Percentiles rank a stretch among this genome's conserved stretches.
Evolutionary conservation across 2,329 filamentous ascomycete species (phyloP).

Genomic region (Sodiomyces alkalinus): DNA sequence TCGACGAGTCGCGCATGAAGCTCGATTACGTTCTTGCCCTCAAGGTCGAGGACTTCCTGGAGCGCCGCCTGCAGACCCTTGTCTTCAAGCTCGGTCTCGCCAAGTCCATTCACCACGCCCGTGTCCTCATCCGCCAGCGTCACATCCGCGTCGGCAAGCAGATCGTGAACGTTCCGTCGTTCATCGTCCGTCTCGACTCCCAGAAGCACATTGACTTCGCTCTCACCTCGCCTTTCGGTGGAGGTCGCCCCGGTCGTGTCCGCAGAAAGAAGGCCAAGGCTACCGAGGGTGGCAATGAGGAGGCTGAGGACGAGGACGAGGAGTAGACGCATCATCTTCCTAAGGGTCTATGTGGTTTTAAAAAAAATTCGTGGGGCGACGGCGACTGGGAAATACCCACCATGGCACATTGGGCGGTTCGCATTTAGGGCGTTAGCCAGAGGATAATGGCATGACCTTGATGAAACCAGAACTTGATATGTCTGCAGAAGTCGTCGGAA

Average conservation of each 20-base stretch:
- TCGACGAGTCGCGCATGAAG: slow-evolving; percentile 99
- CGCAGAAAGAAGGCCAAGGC: slow-evolving; percentile 99
- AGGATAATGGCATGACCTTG: slow-evolving; percentile 30
- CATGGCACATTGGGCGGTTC: slow-evolving; percentile 25
- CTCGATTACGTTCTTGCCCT: slow-evolving; percentile 99
- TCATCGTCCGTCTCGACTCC: slow-evolving; percentile 98
- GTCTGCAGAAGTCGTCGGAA: too few species aligned
- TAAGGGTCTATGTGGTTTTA: slow-evolving; percentile 7
- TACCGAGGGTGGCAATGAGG: slow-evolving; percentile 70
- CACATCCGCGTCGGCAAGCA: slow-evolving; percentile 99
- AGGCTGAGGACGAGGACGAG: slow-evolving; percentile 77
- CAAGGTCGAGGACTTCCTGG: slow-evolving; percentile 99
- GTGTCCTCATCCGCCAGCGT: slow-evolving; percentile 98
- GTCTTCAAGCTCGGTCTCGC: slow-evolving; percentile 99
- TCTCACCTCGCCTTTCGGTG: slow-evolving; percentile 92
- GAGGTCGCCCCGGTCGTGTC: slow-evolving; percentile 92
- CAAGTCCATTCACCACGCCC: slow-evolving; percentile 99
- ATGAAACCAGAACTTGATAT: slow-evolving; percentile 1
- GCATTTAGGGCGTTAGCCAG: slow-evolving; percentile 36
- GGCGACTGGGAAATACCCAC: slow-evolving; percentile 19
- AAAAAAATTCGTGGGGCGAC: slow-evolving; percentile 12
- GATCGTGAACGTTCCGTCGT: slow-evolving; percentile 99
- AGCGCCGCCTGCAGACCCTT: slow-evolving; percentile 98
- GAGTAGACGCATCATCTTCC: slow-evolving; percentile 31
- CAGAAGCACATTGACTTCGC: slow-evolving; percentile 99